A percentile compares a stretch with the other conserved stretches of the same genome.
Evolutionary conservation across 2,329 filamentous ascomycete species (phyloP).

Genomic region (Phoma sp.): DNA sequence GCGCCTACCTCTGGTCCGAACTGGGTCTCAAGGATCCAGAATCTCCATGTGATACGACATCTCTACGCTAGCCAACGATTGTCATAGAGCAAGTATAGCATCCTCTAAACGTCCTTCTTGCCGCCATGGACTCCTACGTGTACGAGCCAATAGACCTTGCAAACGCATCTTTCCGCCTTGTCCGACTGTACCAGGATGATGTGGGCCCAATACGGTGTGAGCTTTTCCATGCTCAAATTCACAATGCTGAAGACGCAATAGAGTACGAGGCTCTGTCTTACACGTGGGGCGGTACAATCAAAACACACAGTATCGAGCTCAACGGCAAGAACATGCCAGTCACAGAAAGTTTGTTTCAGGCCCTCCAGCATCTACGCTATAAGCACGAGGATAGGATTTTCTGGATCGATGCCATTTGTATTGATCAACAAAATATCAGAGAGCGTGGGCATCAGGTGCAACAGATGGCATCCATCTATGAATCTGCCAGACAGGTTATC

Average conservation of each 20-base stretch:
- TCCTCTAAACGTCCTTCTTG: too few relatives aligned
- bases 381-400: slow-evolving; percentile 18
- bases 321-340: slow-evolving; percentile 5
- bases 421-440: slow-evolving; percentile 30
- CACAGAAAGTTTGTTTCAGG: slow-evolving; percentile 22
- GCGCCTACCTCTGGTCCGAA: too few relatives aligned
- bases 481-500: slow-evolving; percentile 28
- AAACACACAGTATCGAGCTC: slow-evolving; percentile 3
- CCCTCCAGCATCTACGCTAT: slow-evolving; percentile 19
- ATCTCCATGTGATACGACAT: too few relatives aligned
- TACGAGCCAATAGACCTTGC: slow-evolving; percentile 1
- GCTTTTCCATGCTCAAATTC: neutral
- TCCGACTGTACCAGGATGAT: neutral
- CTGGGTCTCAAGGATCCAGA: too few relatives aligned
- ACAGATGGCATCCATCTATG: slow-evolving; percentile 36
- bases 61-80: too few relatives aligned
- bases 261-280: slow-evolving; percentile 31
- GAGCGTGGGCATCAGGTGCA: slow-evolving; percentile 35
- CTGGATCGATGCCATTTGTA: slow-evolving; percentile 40
- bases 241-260: neutral
- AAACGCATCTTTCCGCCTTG: neutral
- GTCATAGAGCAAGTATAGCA: too few relatives aligned
- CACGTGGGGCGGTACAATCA: slow-evolving; percentile 23
- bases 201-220: neutral
- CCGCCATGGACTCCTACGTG: neutral